Evolutionary conservation across 2,329 filamentous ascomycete genomes (phyloP).

Genomic region (Paraconiothyrium sp.): DNA sequence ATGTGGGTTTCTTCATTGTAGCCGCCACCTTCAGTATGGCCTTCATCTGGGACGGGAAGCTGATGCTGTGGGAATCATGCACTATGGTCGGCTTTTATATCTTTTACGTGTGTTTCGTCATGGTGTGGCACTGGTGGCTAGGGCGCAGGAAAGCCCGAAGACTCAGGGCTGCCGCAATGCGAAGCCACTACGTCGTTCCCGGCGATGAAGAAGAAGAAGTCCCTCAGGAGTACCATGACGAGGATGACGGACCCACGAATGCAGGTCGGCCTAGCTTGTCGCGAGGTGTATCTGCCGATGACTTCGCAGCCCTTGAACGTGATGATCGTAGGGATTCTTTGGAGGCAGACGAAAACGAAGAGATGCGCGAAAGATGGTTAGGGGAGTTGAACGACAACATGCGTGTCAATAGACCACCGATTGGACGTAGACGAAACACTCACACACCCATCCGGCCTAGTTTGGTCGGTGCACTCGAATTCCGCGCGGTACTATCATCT

Average conservation of each 20-base stretch:
- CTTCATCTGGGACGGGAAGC: constrained; percentile 83
- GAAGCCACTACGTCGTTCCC: constrained; percentile 76
- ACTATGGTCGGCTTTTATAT: constrained; percentile 91
- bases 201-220: constrained; percentile 67
- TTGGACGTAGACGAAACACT: constrained; percentile 73
- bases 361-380: constrained; percentile 70
- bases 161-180: constrained; percentile 74
- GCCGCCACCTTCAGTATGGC: constrained; percentile 87
- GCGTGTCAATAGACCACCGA: constrained; percentile 78
- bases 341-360: constrained; percentile 66
- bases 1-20: constrained; percentile 90
- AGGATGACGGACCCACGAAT: constrained; percentile 62
- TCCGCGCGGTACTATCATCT: constrained; percentile 88
- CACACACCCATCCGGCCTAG: constrained; percentile 90
- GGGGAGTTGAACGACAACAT: constrained; percentile 93
- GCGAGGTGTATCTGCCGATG: constrained; percentile 64
- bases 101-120: constrained; percentile 88
- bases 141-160: constrained; percentile 69
- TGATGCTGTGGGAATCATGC: constrained; percentile 88
- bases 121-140: constrained; percentile 90
- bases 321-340: constrained; percentile 68
- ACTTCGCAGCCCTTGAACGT: constrained; percentile 69
- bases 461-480: constrained; percentile 91
- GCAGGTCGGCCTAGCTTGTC: constrained; percentile 49
- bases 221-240: constrained; percentile 62